Evolutionary conservation across 1,284 basidiomycete species (phyloP).

Genomic region (Boletus semigastroideus): DNA sequence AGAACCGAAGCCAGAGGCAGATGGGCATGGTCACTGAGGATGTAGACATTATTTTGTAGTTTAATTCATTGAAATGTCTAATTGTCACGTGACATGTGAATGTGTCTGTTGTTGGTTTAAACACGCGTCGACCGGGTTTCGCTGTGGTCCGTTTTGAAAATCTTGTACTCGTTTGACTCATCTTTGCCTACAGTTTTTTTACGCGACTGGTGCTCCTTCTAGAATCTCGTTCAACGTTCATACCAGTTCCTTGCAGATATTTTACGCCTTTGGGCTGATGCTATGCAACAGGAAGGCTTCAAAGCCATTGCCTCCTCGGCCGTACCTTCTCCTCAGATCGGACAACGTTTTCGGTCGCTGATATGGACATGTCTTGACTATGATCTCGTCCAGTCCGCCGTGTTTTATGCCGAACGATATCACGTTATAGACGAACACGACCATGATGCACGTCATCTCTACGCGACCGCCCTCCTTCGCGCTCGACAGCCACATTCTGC

Average conservation of each 20-base stretch:
- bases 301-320: conserved; percentile 38
- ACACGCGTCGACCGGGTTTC: conserved; percentile 27
- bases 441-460: conserved; percentile 84
- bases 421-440: conserved; percentile 63
- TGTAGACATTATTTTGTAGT: neutral
- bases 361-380: conserved; percentile 79
- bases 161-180: conserved; percentile 13
- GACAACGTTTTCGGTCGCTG: conserved; percentile 64
- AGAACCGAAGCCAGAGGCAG: conserved; percentile 75
- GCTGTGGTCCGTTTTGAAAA: conserved; percentile 25
- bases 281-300: conserved; percentile 47
- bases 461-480: conserved; percentile 75
- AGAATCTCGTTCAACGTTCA: conserved; percentile 13
- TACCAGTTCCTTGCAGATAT: conserved; percentile 17
- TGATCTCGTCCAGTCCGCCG: conserved; percentile 70
- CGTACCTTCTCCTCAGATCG: conserved; percentile 50
- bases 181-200: conserved; percentile 6
- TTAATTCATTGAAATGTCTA: conserved; percentile 2
- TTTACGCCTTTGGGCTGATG: conserved; percentile 32
- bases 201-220: conserved; percentile 12
- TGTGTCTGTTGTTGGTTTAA: conserved; percentile 20
- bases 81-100: conserved; percentile 30
- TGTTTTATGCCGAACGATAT: conserved; percentile 82
- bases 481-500: conserved; percentile 79
- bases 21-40: conserved; percentile 54